Evolutionary conservation across 2,329 filamentous ascomycete genomes (phyloP).

Genomic region (Fusarium albidum): DNA sequence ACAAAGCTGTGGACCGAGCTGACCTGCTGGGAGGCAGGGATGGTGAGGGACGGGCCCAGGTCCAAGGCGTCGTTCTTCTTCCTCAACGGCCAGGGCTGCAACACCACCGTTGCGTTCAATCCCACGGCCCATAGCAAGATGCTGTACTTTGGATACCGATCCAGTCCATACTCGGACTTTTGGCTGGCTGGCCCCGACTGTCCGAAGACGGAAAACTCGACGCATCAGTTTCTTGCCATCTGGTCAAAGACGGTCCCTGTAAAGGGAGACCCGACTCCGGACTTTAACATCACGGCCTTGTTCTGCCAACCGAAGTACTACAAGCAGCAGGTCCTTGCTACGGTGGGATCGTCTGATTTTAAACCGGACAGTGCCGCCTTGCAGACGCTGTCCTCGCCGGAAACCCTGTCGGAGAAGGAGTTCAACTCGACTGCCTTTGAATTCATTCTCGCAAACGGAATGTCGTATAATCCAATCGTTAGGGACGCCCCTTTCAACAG

Average conservation of each 20-base stretch:
- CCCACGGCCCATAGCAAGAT: slow-evolving; percentile 39
- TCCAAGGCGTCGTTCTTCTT: slow-evolving; percentile 36
- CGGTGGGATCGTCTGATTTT: slow-evolving; percentile 35
- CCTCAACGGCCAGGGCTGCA: slow-evolving; percentile 50
- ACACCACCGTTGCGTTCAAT: slow-evolving; percentile 30
- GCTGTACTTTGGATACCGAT: slow-evolving; percentile 54
- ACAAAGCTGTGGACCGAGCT: slow-evolving; percentile 49
- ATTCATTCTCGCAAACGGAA: slow-evolving; percentile 42
- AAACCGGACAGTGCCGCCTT: slow-evolving; percentile 25
- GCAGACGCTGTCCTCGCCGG: not conserved
- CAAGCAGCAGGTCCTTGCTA: slow-evolving; percentile 53
- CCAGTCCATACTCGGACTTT: slow-evolving; percentile 43
- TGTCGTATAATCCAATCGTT: slow-evolving; percentile 1
- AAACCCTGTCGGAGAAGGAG: slow-evolving; percentile 31
- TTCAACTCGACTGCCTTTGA: slow-evolving; percentile 50
- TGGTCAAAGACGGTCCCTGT: slow-evolving; percentile 22
- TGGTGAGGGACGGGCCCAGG: not conserved
- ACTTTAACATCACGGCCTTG: slow-evolving; percentile 43
- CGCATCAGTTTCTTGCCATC: slow-evolving; percentile 49
- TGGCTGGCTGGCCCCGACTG: slow-evolving; percentile 46
- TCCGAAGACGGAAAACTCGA: slow-evolving; percentile 33
- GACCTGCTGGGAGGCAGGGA: slow-evolving; percentile 46
- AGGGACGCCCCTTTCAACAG: slow-evolving; percentile 38
- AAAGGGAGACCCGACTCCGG: not conserved
- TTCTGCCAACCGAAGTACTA: slow-evolving; percentile 57